phyloP scores from a whole-genome alignment of 768 basidiomycete species.

The Dacryopinax primogenitus region DNA sequence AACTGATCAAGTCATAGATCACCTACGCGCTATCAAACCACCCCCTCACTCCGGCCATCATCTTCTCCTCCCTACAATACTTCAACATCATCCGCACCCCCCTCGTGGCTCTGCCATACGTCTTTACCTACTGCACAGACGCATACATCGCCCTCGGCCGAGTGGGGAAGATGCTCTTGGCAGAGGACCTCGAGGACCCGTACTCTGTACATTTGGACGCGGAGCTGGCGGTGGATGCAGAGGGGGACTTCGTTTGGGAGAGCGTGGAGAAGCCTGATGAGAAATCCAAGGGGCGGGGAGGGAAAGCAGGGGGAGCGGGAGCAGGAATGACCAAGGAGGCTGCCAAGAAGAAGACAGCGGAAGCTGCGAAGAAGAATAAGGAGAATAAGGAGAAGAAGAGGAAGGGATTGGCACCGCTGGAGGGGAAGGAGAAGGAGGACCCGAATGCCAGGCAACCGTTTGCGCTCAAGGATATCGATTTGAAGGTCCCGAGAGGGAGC shows the following conservation, averaged over 20 bases:
- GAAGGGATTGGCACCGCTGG: conserved; percentile 13
- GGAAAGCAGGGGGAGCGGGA: neutral
- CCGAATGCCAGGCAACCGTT: conserved; percentile 31
- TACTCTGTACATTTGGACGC: conserved; percentile 33
- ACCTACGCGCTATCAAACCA: conserved; percentile 50
- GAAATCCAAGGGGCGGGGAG: neutral
- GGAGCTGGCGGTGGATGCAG: conserved; percentile 34
- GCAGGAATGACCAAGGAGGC: conserved; percentile 12
- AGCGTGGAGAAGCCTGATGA: conserved; percentile 12
- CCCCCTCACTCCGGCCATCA: conserved; percentile 38
- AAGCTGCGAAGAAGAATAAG: conserved; percentile 13
- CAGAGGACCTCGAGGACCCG: conserved; percentile 42
- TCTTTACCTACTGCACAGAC: conserved; percentile 38
- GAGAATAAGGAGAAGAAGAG: conserved; percentile 19
- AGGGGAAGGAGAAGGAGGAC: conserved; percentile 20
- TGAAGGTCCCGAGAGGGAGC: conserved; percentile 40
- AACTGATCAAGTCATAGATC: conserved; percentile 31
- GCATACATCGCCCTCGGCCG: conserved; percentile 40
- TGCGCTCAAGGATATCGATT: conserved; percentile 35
- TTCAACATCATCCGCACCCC: conserved; percentile 53
- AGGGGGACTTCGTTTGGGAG: conserved; percentile 23
- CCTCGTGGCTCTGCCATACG: conserved; percentile 43
- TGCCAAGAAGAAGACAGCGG: neutral
- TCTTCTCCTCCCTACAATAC: conserved; percentile 46
- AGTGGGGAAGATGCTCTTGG: conserved; percentile 37